phyloP scores from a whole-genome alignment of 345 rosid species.

The Kandelia obovata region DNA sequence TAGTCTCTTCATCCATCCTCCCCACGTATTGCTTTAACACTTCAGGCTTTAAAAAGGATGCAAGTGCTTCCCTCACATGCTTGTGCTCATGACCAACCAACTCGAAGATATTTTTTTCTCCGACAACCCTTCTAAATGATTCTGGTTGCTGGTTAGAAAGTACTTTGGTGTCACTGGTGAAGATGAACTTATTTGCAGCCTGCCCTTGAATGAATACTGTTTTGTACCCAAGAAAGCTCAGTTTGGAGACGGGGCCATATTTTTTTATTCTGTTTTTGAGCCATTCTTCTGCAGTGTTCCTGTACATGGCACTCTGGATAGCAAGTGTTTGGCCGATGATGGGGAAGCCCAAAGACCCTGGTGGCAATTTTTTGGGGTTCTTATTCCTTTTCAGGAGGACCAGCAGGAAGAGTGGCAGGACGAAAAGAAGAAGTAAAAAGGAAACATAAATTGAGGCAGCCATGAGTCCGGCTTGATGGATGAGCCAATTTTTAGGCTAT shows the following conservation, averaged over 20 bases:
- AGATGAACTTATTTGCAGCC: conserved; percentile 38
- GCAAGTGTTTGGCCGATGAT: conserved; percentile 37
- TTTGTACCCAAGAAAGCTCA: conserved; percentile 25
- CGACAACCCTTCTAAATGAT: conserved; percentile 21
- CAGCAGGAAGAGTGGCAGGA: conserved; percentile 25
- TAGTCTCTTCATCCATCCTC: conserved; percentile 30
- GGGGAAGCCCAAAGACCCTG: conserved; percentile 40
- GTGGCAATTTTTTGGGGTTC: conserved; percentile 30
- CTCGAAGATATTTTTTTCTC: conserved; percentile 27
- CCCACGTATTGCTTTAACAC: conserved; percentile 28
- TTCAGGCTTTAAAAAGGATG: conserved; percentile 34
- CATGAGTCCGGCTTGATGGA: too few species aligned
- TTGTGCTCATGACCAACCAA: conserved; percentile 32
- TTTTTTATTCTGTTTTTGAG: conserved; percentile 23
- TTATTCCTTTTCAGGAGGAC: background rate
- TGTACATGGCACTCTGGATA: conserved; percentile 26
- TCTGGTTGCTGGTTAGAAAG: conserved; percentile 18
- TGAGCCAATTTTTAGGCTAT: too few species aligned
- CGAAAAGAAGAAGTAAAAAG: conserved; percentile 5
- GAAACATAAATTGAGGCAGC: background rate
- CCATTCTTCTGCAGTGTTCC: conserved; percentile 31
- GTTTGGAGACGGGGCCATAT: conserved; percentile 40
- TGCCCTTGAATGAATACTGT: conserved; percentile 32
- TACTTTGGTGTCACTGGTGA: conserved; percentile 5
- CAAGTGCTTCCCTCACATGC: conserved; percentile 29